A percentile compares a stretch with the other conserved stretches of the same genome.
phyloP scores from a whole-genome alignment of 2,329 filamentous ascomycete species.

The Rhynchosporium graminicola region DNA sequence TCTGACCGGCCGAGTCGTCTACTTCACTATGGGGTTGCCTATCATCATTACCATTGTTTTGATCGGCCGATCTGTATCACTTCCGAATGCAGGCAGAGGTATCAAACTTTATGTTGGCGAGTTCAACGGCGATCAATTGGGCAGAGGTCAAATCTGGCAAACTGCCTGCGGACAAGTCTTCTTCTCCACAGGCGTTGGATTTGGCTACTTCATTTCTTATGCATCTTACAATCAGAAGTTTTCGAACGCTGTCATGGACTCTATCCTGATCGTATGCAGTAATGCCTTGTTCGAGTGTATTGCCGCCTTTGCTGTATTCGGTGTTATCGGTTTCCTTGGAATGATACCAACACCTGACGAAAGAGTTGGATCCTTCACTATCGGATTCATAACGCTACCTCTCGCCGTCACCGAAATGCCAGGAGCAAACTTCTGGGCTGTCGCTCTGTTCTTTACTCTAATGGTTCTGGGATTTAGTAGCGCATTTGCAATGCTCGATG shows the following conservation, averaged over 20 bases:
- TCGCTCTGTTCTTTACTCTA: slow-evolving; percentile 5
- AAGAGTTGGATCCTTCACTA: slow-evolving; percentile 8
- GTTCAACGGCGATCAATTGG: slow-evolving; percentile 8
- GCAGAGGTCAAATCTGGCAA: slow-evolving; percentile 8
- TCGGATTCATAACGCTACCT: slow-evolving; percentile 10
- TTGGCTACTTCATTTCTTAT: slow-evolving; percentile 13
- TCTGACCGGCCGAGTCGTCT: slow-evolving; percentile 12
- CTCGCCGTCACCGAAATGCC: slow-evolving; percentile 12
- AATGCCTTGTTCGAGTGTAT: slow-evolving; percentile 6
- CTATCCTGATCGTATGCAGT: slow-evolving; percentile 7
- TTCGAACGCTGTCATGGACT: slow-evolving; percentile 12
- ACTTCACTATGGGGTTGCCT: slow-evolving; percentile 7
- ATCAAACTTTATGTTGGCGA: slow-evolving; percentile 10
- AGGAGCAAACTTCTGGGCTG: slow-evolving; percentile 14
- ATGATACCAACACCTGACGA: slow-evolving; percentile 13
- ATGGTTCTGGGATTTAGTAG: slow-evolving; percentile 9
- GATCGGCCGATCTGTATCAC: slow-evolving; percentile 9
- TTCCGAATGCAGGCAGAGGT: slow-evolving; percentile 6
- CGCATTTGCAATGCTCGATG: slow-evolving; percentile 10
- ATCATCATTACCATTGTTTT: slow-evolving; percentile 5
- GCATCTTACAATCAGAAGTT: slow-evolving; percentile 13
- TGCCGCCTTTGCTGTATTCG: slow-evolving; percentile 11
- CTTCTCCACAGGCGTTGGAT: slow-evolving; percentile 10
- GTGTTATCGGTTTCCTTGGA: slow-evolving; percentile 14
- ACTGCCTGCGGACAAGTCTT: slow-evolving; percentile 14